These are phyloP conservation scores for Ophiostoma tasmaniense DNA, from an alignment of 2,329 filamentous ascomycete genomes.

Conservation along the genomic window DNA sequence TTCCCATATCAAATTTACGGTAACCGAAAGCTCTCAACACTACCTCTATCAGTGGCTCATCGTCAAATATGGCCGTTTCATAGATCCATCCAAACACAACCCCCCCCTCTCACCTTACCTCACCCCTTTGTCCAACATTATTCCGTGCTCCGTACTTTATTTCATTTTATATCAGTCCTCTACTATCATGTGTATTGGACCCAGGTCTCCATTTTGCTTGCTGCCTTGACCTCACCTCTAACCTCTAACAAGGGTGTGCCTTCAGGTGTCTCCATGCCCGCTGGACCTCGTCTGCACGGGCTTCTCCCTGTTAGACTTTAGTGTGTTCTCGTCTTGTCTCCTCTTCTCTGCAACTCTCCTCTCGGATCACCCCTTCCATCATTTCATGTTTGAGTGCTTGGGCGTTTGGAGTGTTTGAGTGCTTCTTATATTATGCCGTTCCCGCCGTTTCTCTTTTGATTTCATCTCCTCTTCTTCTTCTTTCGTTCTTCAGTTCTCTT, in stretches of 20 bases:
- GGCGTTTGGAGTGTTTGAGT: constrained; percentile 6
- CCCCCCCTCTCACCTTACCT: neutral
- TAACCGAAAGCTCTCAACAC: neutral
- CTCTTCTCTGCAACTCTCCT: constrained; percentile 1
- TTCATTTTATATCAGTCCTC: neutral
- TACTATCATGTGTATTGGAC: neutral
- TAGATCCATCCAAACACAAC: neutral
- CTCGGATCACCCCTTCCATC: constrained; percentile 2
- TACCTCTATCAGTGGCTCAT: neutral
- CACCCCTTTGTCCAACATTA: neutral
- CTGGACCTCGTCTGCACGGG: neutral
- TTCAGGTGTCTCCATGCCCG: neutral
- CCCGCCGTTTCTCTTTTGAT: constrained; percentile 14
- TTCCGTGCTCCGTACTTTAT: neutral
- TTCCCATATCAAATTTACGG: neutral
- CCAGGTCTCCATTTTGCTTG: neutral
- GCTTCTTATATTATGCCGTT: constrained; percentile 16
- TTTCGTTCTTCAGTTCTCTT: constrained; percentile 13
- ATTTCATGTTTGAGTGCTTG: constrained; percentile 4
- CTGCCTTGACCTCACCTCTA: neutral
- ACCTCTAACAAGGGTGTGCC: neutral
- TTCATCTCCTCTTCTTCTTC: constrained; percentile 22
- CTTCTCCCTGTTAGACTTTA: neutral
- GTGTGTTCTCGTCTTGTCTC: constrained; percentile 6
- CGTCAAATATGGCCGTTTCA: neutral